phyloP scores from a whole-genome alignment of 306 rosid genomes.

The Parietaria judaica region DNA sequence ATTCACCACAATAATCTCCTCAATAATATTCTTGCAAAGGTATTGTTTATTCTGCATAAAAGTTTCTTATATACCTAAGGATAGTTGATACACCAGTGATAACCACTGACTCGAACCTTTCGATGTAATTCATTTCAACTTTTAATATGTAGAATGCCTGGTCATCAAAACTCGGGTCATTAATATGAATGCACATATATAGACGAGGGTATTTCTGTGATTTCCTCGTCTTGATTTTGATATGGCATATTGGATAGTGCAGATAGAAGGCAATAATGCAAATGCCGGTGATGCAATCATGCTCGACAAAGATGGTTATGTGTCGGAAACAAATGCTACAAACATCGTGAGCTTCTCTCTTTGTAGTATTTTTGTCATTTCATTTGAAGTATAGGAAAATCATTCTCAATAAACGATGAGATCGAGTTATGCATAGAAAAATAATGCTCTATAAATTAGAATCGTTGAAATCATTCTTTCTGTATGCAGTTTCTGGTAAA shows the following conservation, averaged over 20 bases:
- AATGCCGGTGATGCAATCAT: slow-evolving; percentile 76
- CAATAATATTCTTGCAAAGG: slow-evolving; percentile 87
- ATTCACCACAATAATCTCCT: slow-evolving; percentile 91
- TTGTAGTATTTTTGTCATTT: slow-evolving; percentile 3
- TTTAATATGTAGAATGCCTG: neutral
- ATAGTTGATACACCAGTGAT: too few relatives aligned
- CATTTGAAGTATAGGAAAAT: neutral
- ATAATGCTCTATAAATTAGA: neutral
- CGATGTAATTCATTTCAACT: neutral
- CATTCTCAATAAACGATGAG: neutral
- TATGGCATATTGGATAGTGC: slow-evolving; percentile 25
- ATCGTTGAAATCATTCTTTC: slow-evolving; percentile 5
- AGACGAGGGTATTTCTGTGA: neutral
- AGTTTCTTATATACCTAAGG: neutral
- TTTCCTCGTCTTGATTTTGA: slow-evolving; percentile 10
- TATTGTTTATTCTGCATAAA: slow-evolving; percentile 19
- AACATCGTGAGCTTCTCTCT: slow-evolving; percentile 55
- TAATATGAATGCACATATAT: neutral
- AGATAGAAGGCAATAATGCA: slow-evolving; percentile 89
- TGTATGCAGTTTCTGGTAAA: slow-evolving; percentile 64
- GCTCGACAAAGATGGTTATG: slow-evolving; percentile 83
- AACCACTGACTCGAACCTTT: neutral
- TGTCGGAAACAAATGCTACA: slow-evolving; percentile 83
- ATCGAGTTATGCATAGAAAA: neutral
- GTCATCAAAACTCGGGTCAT: neutral